Percentiles rank a stretch among this genome's conserved stretches.
These are phyloP conservation scores for Verticillium dahliae DNA, from an alignment of 2,329 filamentous ascomycete genomes.

Conservation along the genomic window DNA sequence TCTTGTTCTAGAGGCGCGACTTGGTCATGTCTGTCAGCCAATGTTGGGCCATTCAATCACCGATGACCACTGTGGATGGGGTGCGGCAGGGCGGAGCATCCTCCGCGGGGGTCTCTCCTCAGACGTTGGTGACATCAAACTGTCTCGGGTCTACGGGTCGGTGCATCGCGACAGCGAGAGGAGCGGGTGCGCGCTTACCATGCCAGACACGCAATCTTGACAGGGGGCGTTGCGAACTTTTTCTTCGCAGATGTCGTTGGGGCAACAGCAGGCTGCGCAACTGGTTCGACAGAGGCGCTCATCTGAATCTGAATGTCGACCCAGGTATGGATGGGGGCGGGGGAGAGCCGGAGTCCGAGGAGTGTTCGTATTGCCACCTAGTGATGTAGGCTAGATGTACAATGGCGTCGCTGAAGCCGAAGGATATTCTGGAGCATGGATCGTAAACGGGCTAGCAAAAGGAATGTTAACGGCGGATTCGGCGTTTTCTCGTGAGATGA, in stretches of 20 bases:
- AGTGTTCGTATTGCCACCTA: neutral
- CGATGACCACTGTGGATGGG: neutral
- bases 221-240: constrained; percentile 39
- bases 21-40: constrained; percentile 12
- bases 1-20: constrained; percentile 36
- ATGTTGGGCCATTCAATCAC: neutral
- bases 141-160: neutral
- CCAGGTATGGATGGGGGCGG: neutral
- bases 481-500: neutral
- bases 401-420: neutral
- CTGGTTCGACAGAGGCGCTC: constrained; percentile 12
- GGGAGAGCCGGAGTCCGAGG: neutral
- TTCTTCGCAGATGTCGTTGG: constrained; percentile 16
- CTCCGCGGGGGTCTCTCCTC: neutral
- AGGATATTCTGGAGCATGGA: neutral
- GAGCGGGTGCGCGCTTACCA: constrained; percentile 28
- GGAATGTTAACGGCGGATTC: neutral
- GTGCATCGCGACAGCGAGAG: neutral
- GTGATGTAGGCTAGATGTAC: neutral
- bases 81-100: neutral
- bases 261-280: constrained; percentile 2
- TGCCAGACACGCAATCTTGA: constrained; percentile 43
- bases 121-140: neutral
- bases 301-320: neutral
- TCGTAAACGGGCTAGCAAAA: no score